A percentile compares a stretch with the other conserved stretches of the same genome.
These are phyloP conservation scores for Rhodotorula mucilaginosa DNA, from an alignment of 1,284 basidiomycete species.

Conservation along the genomic window DNA sequence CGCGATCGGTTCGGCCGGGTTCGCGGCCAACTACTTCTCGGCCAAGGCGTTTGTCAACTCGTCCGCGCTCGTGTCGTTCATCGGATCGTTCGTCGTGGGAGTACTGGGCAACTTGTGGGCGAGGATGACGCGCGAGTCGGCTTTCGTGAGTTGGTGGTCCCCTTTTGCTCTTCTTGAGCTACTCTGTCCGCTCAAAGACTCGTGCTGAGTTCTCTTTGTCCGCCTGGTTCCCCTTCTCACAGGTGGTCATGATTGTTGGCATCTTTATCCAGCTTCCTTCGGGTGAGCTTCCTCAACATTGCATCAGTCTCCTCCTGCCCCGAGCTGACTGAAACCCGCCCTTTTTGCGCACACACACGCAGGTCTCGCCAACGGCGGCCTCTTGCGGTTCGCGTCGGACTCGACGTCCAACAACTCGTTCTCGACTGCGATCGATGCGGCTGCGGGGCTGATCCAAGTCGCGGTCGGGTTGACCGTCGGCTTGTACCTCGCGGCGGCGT, in stretches of 20 bases:
- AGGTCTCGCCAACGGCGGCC: constrained; percentile 68
- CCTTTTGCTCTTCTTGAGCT: neutral
- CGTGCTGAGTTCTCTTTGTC: neutral
- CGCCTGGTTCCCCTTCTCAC: neutral
- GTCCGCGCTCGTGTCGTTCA: constrained; percentile 51
- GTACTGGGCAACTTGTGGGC: constrained; percentile 77
- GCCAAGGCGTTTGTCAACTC: constrained; percentile 65
- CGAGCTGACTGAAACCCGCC: no score
- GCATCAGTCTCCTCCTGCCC: neutral
- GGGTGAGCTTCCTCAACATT: constrained; percentile 50
- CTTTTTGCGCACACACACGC: neutral
- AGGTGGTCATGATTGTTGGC: constrained; percentile 57
- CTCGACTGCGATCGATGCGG: constrained; percentile 57
- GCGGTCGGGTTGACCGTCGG: constrained; percentile 64
- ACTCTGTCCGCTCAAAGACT: neutral
- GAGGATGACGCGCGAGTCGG: constrained; percentile 69
- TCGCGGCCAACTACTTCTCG: constrained; percentile 66
- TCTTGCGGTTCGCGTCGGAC: constrained; percentile 66
- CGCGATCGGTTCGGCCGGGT: constrained; percentile 55
- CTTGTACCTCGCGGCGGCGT: constrained; percentile 56
- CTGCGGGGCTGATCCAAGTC: constrained; percentile 51
- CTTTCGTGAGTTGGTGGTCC: constrained; percentile 52
- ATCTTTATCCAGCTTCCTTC: constrained; percentile 84
- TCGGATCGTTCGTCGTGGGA: constrained; percentile 74
- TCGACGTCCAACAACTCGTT: constrained; percentile 43